Conservation (phyloP, 495 filamentous ascomycete genomes). For the Mycothermus thermophilus region DNA sequence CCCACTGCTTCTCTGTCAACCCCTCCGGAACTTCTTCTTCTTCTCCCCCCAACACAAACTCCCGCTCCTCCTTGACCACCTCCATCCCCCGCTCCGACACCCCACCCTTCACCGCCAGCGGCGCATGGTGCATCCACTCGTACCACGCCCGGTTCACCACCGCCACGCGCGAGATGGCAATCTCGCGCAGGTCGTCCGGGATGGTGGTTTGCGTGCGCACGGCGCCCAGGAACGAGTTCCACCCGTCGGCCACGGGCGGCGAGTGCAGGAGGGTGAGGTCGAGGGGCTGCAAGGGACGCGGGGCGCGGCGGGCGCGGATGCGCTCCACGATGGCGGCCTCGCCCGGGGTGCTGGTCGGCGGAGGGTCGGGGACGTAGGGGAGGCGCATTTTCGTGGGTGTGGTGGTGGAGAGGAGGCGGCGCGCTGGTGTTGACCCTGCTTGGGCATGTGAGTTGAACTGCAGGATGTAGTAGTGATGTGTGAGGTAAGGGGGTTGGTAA, state of each 20-base stretch:
- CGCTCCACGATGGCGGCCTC: conserved; percentile 44
- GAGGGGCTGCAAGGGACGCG: conserved; percentile 50
- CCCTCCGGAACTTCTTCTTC: conserved; percentile 4
- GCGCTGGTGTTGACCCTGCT: neutral
- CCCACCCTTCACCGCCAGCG: conserved; percentile 38
- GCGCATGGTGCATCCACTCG: conserved; percentile 68
- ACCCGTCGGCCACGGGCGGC: conserved; percentile 59
- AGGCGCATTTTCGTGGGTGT: conserved; percentile 48
- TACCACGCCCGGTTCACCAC: conserved; percentile 60
- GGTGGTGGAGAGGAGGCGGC: conserved; percentile 4
- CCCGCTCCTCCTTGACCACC: conserved; percentile 13
- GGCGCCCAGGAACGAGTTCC: conserved; percentile 67
- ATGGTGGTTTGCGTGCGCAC: conserved; percentile 54
- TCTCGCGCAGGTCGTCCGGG: conserved; percentile 46
- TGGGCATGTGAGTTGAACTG: neutral
- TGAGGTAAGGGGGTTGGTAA: too few relatives aligned
- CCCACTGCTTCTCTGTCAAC: conserved; percentile 46
- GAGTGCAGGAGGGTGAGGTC: conserved; percentile 65
- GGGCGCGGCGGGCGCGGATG: conserved; percentile 48
- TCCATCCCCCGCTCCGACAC: conserved; percentile 37
- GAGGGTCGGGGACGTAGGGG: conserved; percentile 49
- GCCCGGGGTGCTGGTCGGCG: conserved; percentile 32
- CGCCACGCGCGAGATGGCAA: conserved; percentile 63
- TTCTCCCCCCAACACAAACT: conserved; percentile 1
- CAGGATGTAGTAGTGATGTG: neutral